Evolutionary conservation across 2,329 filamentous ascomycete species (phyloP), one percentile per base, ranked within the genome.

Genomic region (Xylaria hypoxylon): DNA sequence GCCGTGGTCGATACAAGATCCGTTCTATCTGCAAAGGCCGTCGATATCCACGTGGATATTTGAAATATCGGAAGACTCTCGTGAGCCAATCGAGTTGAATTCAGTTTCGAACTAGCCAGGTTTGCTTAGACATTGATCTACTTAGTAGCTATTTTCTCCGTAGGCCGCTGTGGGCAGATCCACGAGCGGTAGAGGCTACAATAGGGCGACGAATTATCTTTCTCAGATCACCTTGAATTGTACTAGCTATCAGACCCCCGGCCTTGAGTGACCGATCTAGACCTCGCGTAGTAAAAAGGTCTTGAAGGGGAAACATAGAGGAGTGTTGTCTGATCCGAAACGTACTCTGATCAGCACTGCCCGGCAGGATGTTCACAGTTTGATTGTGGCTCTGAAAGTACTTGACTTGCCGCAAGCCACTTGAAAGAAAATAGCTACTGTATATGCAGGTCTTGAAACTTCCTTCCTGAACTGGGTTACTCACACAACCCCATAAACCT

Each of bases 381-480:
- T 35, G 24, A 22, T 33, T 64, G 31, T 51, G 38, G 57, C 35
- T 48, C 40, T 50, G 38, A 40, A 47, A 47, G 48, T 52, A 50
- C 62, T 61, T 51, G 56, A 53, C 61, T 57, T 57, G 58, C 48
- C 38, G 48, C 55, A 65, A 65, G 57, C 55, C 59, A 64, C 47
- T 52, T 55, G 6, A 35, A 62, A 67, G 47, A 64, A 59, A 58
- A 52, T 59, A 62, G 53, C 40, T 64, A 58, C 51, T n/a, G n/a
- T n/a, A n/a, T n/a, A 65, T 68, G 65, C 65, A 68, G 65, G 59
- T 59, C 61, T 67, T 67, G 67, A 69, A 69, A 69, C 64, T 57
- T 57, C 53, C 62, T 67, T 68, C 67, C 65, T 62, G 51, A 59
- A 60, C 40, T 53, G 44, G 64, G 47, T 50, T 48, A 56, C 24